Evolutionary conservation across 345 rosid genomes (phyloP).

Genomic region (Arabidopsis arenosa): DNA sequence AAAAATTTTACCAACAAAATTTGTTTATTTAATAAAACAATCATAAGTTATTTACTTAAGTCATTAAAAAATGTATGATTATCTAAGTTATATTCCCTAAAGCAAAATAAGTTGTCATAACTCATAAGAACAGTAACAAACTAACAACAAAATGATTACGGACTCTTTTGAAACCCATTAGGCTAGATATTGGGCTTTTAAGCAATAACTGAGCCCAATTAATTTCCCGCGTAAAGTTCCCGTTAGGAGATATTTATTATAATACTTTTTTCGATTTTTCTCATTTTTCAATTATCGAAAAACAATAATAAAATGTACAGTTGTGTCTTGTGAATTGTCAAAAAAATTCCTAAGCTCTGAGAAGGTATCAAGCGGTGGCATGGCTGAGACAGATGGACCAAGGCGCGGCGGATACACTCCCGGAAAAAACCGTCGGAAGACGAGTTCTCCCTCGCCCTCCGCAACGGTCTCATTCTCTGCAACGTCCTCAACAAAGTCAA

Average conservation of each 20-base stretch:
- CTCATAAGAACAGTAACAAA: too few species aligned
- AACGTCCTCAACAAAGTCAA: conserved; percentile 95
- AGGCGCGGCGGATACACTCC: conserved; percentile 60
- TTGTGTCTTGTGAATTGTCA: conserved; percentile 1
- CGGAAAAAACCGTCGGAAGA: conserved; percentile 79
- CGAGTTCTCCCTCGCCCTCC: conserved; percentile 71
- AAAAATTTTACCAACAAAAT: too few species aligned
- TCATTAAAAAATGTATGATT: too few species aligned
- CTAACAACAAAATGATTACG: too few species aligned
- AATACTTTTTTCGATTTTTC: background rate
- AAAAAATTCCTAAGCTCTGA: conserved; percentile 56
- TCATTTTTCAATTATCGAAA: background rate
- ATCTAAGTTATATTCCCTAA: too few species aligned
- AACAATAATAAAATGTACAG: background rate
- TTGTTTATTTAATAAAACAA: too few species aligned
- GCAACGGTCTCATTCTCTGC: conserved; percentile 95
- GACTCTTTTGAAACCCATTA: background rate
- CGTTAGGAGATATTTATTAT: background rate
- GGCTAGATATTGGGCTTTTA: background rate
- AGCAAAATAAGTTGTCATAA: too few species aligned
- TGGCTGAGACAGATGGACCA: conserved; percentile 92
- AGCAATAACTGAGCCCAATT: background rate
- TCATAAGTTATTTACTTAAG: too few species aligned
- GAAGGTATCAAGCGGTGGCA: conserved; percentile 89
- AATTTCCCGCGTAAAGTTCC: conserved; percentile 11